Evolutionary conservation across 148 eudicot genomes (phyloP), one percentile per base, ranked within the genome.

Genomic region (Spergularia bocconei): DNA sequence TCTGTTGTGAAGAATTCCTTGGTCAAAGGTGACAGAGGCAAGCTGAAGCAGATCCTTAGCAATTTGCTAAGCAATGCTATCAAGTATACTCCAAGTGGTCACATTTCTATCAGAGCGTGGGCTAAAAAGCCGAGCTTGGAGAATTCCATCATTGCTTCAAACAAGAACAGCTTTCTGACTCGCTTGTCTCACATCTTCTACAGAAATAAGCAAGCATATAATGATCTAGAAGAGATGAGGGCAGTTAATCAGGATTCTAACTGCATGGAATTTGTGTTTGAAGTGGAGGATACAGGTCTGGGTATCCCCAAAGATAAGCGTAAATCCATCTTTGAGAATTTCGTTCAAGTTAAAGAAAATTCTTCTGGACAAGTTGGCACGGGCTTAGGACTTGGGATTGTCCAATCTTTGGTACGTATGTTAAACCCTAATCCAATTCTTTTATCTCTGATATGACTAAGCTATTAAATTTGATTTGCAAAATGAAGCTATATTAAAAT

Each of bases 331-430:
- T 95, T 95, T 68, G 97, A 95, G 71, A 86, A 95, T 77, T 95
- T 88, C 78, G 91, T 89, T 72, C 98, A 95, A 71, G 89, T 94
- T 13, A 89, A 87, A 72, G 96, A 87, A 70, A 86, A 80, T 13
- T 85, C 84, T 20, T 69, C 13, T 13, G 87, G 81, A 44, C 86
- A 79, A 33, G 86, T 82, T 80, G 98, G 98, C 79, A 91, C 97
- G 13, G 98, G 98, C 55, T 79, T 91, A 64, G 96, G 97, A n/a
- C 96, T 91, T 48, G 98, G 97, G 36, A 91, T 88, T 63, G 97
- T 94, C 69, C 96, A 91, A 76, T 87, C 96, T 70, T 84, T 90
- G 91, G 97, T 94, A 84, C 10, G 83, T 67, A 67, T n/a, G 17
- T 53, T 53, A 20, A 4, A 29, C 4, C 44, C 44, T 16, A 25